phyloP scores from a whole-genome alignment of 192 early-diverging fungal species.

The Mortierella claussenii region DNA sequence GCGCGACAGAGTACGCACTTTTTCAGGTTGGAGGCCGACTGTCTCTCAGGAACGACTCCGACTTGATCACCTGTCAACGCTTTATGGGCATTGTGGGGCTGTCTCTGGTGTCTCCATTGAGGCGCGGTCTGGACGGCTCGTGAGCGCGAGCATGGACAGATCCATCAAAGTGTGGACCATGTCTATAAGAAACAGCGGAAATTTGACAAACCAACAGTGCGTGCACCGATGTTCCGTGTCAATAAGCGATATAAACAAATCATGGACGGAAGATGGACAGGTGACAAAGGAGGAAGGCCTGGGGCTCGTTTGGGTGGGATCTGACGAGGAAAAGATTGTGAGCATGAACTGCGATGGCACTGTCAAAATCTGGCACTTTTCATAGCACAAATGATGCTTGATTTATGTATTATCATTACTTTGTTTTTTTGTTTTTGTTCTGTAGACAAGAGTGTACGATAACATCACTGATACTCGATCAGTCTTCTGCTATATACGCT shows the following conservation, averaged over 20 bases:
- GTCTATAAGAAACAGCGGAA: not conserved
- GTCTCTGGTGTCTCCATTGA: constrained; percentile 48
- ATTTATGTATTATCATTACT: constrained; percentile 1
- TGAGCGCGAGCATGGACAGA: constrained; percentile 49
- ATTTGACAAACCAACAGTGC: constrained; percentile 7
- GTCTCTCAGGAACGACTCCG: not conserved
- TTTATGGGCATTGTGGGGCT: constrained; percentile 48
- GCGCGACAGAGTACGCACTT: not conserved
- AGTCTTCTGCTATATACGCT: too few relatives aligned
- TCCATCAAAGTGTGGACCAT: constrained; percentile 48
- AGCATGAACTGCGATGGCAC: constrained; percentile 48
- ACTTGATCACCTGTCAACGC: constrained; percentile 35
- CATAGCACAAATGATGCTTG: not conserved
- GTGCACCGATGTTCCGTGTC: constrained; percentile 30
- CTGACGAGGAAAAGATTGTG: constrained; percentile 50
- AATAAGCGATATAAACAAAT: constrained; percentile 48
- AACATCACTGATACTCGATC: too few relatives aligned
- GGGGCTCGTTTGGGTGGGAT: constrained; percentile 36
- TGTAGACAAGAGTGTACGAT: too few relatives aligned
- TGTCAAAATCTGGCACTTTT: constrained; percentile 50
- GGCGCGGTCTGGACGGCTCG: constrained; percentile 26
- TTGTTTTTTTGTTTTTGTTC: not conserved
- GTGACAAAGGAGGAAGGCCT: constrained; percentile 41
- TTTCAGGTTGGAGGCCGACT: not conserved
- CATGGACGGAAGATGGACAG: constrained; percentile 37